Evolutionary conservation across 371 early-diverging fungal genomes (phyloP), one percentile per base, ranked within the genome.

Genomic region (Mortierella sp.): DNA sequence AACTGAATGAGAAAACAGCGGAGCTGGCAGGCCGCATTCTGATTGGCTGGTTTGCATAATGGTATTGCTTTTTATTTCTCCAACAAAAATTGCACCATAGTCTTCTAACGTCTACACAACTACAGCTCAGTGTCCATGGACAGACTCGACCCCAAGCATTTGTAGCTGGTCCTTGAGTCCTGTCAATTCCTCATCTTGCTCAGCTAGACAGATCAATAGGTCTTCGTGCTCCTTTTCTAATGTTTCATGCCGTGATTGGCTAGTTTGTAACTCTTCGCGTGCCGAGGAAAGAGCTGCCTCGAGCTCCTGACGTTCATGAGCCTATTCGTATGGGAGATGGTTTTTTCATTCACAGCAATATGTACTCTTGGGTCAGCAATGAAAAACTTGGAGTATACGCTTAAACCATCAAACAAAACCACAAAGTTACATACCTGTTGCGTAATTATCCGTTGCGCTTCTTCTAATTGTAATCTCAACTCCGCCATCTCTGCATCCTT

Each of bases 171-270:
- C 66, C 58, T 75, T 80, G 19, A 80, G 62, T 4, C 47, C 63
- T 28, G 72, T 79, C 58, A 85, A 64, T 57, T 70, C 79, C 45
- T 75, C 75, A 56, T 85, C 85, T 56, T 85, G 85, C 57, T 85
- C 85, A 8, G 84, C 97, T 83, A 97, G 84, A 63, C 91, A 94
- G 31, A 96, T 93, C 59, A 97, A 84, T 61, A 97, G 73, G 75
- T 98, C 98, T 70, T 97, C 96, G 70, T 95, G 95, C 74, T 97
- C 97, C 68, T 92, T 91, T 75, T 93, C 92, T 57, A 95, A 35
- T 12, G 83, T 79, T 3, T 66, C 82, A 34, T 85, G 70, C 61
- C 83, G 86, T 6, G 61, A 74, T 64, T 83, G 80, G 19, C 85
- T 82, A 40, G 68, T 84, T 13, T 67, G 76, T 2, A 86, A 49